These are phyloP conservation scores for Rhodofomes roseus DNA, from an alignment of 1,284 basidiomycete genomes.

Conservation along the genomic window DNA sequence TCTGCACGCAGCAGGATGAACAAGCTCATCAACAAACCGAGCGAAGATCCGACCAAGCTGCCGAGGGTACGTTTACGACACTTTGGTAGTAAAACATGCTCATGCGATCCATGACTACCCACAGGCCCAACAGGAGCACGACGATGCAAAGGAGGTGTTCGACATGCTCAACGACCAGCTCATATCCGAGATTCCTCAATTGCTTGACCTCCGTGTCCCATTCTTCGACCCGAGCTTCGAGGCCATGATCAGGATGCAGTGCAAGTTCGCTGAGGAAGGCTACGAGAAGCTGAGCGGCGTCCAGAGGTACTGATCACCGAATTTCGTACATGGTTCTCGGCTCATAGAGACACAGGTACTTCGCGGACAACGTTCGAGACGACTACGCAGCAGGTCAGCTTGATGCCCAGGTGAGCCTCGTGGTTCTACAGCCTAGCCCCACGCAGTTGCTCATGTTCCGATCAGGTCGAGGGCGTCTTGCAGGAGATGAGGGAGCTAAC, in stretches of 20 bases:
- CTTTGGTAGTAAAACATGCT: too few species aligned
- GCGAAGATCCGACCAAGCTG: slow-evolving; percentile 89
- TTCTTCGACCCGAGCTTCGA: slow-evolving; percentile 99
- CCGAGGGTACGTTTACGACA: slow-evolving; percentile 56
- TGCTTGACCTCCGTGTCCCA: slow-evolving; percentile 93
- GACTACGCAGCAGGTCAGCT: slow-evolving; percentile 97
- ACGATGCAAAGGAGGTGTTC: slow-evolving; percentile 92
- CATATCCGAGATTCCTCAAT: slow-evolving; percentile 85
- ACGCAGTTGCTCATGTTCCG: neutral
- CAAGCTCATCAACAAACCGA: slow-evolving; percentile 91
- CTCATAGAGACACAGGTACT: slow-evolving; percentile 57
- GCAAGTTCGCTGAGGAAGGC: slow-evolving; percentile 95
- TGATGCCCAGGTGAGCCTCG: slow-evolving; percentile 75
- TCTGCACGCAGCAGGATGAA: slow-evolving; percentile 84
- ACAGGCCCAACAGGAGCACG: slow-evolving; percentile 91
- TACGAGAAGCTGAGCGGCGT: slow-evolving; percentile 98
- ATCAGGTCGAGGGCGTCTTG: slow-evolving; percentile 81
- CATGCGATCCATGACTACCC: too few species aligned
- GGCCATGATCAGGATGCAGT: slow-evolving; percentile 97
- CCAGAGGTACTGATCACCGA: slow-evolving; percentile 56
- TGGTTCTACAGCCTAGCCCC: neutral
- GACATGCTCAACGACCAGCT: slow-evolving; percentile 92
- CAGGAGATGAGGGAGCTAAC: slow-evolving; percentile 96
- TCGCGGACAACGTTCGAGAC: slow-evolving; percentile 85
- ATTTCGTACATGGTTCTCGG: neutral